These are phyloP conservation scores for Dysphania ambrosioides DNA, from an alignment of 148 eudicot species.

Conservation along the genomic window DNA sequence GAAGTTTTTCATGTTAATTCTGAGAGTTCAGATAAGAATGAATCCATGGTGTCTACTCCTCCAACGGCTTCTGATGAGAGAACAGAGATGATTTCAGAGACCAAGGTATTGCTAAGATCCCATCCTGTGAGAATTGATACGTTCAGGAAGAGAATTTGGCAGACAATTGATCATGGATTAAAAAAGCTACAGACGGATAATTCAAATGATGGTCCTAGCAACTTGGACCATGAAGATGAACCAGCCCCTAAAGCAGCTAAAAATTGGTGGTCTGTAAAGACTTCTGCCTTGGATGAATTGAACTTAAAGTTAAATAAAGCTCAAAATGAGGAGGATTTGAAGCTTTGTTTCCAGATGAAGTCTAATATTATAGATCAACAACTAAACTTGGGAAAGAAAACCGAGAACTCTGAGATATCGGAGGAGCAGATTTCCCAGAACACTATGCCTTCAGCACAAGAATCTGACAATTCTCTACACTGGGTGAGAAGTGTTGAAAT, in stretches of 20 bases:
- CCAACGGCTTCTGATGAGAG: slow-evolving; percentile 34
- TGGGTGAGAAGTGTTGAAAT: slow-evolving; percentile 41
- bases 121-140: slow-evolving; percentile 53
- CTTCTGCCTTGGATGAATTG: slow-evolving; percentile 46
- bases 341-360: slow-evolving; percentile 47
- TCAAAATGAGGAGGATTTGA: slow-evolving; percentile 67
- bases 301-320: slow-evolving; percentile 64
- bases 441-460: slow-evolving; percentile 15
- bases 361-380: slow-evolving; percentile 40
- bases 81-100: slow-evolving; percentile 26
- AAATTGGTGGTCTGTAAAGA: slow-evolving; percentile 34
- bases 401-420: slow-evolving; percentile 21
- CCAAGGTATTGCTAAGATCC: slow-evolving; percentile 56
- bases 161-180: slow-evolving; percentile 56
- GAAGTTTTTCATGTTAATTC: slow-evolving; percentile 61
- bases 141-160: slow-evolving; percentile 58
- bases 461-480: slow-evolving; percentile 38
- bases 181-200: slow-evolving; percentile 45
- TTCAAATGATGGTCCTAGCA: slow-evolving; percentile 19
- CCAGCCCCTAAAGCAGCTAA: slow-evolving; percentile 39
- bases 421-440: slow-evolving; percentile 16
- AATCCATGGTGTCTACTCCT: slow-evolving; percentile 12
- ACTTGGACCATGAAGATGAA: slow-evolving; percentile 35
- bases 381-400: slow-evolving; percentile 22
- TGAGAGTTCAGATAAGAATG: slow-evolving; percentile 32